Percentiles rank a stretch among this genome's conserved stretches.
phyloP scores from a whole-genome alignment of 164 flowering plant species.

The Macadamia tetraphylla region DNA sequence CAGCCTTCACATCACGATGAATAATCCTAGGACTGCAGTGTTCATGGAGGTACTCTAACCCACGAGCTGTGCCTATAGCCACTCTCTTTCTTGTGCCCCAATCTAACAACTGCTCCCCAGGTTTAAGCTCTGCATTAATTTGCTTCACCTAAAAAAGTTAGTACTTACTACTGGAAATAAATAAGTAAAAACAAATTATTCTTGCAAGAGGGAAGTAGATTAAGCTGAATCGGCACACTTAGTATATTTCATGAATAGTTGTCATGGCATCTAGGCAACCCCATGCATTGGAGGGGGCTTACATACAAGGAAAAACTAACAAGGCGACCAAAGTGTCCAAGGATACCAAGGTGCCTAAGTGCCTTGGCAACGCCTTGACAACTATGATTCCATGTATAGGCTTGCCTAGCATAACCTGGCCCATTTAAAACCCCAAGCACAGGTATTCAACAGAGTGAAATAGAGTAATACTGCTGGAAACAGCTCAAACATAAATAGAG shows the following conservation, averaged over 20 bases:
- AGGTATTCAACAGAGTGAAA: not conserved
- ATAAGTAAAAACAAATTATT: not conserved
- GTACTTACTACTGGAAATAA: not conserved
- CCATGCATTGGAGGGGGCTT: too few species aligned
- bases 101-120: conserved; percentile 61
- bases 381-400: too few species aligned
- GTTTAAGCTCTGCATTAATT: conserved; percentile 52
- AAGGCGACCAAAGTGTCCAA: too few species aligned
- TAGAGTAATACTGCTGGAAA: not conserved
- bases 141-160: not conserved
- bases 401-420: too few species aligned
- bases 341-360: too few species aligned
- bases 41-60: conserved; percentile 73
- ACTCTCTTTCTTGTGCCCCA: conserved; percentile 64
- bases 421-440: too few species aligned
- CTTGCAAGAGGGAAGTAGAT: too few species aligned
- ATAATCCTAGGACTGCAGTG: conserved; percentile 85
- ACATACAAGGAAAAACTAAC: too few species aligned
- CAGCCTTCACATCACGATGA: conserved; percentile 87
- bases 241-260: too few species aligned
- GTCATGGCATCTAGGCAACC: too few species aligned
- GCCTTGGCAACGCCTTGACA: too few species aligned
- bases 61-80: conserved; percentile 79
- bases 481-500: not conserved
- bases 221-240: too few species aligned